Conservation (phyloP, 1,284 basidiomycete species). For the Naganishia sp. region DNA sequence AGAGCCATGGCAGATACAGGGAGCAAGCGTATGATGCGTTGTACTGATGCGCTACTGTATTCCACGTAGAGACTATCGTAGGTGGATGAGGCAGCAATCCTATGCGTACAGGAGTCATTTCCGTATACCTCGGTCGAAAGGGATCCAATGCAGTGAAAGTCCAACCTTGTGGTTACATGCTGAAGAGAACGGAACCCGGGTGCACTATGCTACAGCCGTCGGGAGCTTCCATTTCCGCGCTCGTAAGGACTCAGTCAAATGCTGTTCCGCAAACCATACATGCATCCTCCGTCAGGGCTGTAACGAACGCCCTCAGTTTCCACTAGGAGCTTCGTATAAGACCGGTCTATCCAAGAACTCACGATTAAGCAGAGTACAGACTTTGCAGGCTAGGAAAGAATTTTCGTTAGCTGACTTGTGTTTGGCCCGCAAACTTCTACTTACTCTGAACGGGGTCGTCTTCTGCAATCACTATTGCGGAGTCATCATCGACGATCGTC, state of each 20-base stretch:
- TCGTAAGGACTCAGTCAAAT: background rate
- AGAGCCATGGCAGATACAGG: no score
- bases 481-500: background rate
- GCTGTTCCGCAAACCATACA: conserved; percentile 11
- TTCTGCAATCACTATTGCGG: background rate
- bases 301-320: background rate
- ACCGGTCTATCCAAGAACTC: background rate
- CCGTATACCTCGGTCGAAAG: no score
- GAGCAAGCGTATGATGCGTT: no score
- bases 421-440: background rate
- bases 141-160: no score
- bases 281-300: conserved; percentile 7
- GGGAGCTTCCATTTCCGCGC: background rate
- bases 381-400: background rate
- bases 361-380: conserved; percentile 21
- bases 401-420: background rate
- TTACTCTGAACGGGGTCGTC: conserved; percentile 7
- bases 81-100: no score
- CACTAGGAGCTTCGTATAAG: background rate
- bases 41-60: no score
- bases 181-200: no score
- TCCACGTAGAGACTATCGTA: no score
- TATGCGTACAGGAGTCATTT: no score
- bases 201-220: no score
- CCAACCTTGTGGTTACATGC: no score